Evolutionary conservation across 768 basidiomycete genomes (phyloP), one percentile per base, ranked within the genome.

Genomic region (Podaxis rugospora): DNA sequence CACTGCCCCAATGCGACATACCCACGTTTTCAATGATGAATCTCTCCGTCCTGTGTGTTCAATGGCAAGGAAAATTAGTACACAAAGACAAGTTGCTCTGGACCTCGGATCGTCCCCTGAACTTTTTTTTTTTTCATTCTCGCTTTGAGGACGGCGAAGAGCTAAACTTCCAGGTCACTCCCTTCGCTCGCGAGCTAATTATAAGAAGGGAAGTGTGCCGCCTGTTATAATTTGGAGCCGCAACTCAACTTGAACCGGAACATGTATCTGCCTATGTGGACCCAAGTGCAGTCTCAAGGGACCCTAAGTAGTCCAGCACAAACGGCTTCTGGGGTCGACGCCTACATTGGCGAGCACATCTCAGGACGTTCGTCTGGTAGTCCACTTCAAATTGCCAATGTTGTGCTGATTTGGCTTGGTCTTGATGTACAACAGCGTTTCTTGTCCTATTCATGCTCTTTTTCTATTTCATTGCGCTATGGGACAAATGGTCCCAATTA

Each of bases 401-500:
- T 25, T 49, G 47, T 27, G 23, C 23, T 49, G 47, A 49, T 42
- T 42, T 14, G n/a, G n/a, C 40, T 11, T 18, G 40, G 40, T 23
- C 23, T 7, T 23, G 21, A 11, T n/a, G 25, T 27, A 25, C 39
- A 16, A 52, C 40, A 27, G 57, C 70, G 0, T 35, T 72, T 3
- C 67, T 75, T 40, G 42, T 75, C 3, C 61, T 72, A 10, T 54
- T 74, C 14, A 52, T 74, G 36, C 68, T 76, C 13, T 59, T 68
- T 11, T 73, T 75, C 51, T 76, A 78, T 42, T 71, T 68, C 5
- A 60, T 76, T 39, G 75, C 75, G 18, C 66, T 76, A 13, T 76
- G 75, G 73, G 76, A 78, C 55, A 65, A 74, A 52, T 78, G 74
- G 74, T 61, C 71, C 39, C 63, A 66, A 44, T 65, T 78, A 11